Percentiles rank a stretch among this genome's conserved stretches.
Evolutionary conservation across 208 protist species (phyloP).

Genomic region (Trypanosoma grayi): DNA sequence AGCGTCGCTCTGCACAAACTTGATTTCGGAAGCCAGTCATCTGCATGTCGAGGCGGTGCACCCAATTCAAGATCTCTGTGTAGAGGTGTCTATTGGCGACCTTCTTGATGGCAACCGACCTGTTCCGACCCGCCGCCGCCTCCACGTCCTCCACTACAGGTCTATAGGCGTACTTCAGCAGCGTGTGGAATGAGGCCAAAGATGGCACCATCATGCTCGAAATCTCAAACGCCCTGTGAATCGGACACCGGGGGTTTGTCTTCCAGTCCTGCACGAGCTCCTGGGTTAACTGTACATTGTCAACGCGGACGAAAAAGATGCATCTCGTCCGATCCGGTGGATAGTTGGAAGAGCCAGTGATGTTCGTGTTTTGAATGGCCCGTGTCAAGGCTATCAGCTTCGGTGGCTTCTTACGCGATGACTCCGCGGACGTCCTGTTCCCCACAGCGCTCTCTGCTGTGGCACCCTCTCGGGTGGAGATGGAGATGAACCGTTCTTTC

Average conservation of each 20-base stretch:
- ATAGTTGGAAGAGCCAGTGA: constrained; percentile 77
- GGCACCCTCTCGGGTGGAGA: constrained; percentile 60
- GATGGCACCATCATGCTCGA: constrained; percentile 78
- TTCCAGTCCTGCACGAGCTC: constrained; percentile 63
- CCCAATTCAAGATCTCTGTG: constrained; percentile 81
- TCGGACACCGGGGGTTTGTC: constrained; percentile 43
- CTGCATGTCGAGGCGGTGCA: constrained; percentile 86
- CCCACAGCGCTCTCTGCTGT: constrained; percentile 14
- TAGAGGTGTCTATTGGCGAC: constrained; percentile 71
- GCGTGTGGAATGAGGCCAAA: constrained; percentile 69
- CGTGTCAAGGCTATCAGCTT: constrained; percentile 57
- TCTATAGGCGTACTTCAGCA: constrained; percentile 76
- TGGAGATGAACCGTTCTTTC: constrained; percentile 53
- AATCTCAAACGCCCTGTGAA: constrained; percentile 82
- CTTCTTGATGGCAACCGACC: constrained; percentile 14
- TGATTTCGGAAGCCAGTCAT: constrained; percentile 86
- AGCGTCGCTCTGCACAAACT: constrained; percentile 85
- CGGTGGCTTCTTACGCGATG: constrained; percentile 10
- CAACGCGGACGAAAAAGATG: constrained; percentile 74
- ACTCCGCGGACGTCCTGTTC: constrained; percentile 1
- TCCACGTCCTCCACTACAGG: constrained; percentile 79
- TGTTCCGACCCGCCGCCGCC: constrained; percentile 29
- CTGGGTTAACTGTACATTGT: constrained; percentile 51
- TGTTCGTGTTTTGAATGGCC: constrained; percentile 77
- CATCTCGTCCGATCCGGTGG: constrained; percentile 75